phyloP scores from a whole-genome alignment of 2,329 filamentous ascomycete genomes.

The Sporothrix pallida region DNA sequence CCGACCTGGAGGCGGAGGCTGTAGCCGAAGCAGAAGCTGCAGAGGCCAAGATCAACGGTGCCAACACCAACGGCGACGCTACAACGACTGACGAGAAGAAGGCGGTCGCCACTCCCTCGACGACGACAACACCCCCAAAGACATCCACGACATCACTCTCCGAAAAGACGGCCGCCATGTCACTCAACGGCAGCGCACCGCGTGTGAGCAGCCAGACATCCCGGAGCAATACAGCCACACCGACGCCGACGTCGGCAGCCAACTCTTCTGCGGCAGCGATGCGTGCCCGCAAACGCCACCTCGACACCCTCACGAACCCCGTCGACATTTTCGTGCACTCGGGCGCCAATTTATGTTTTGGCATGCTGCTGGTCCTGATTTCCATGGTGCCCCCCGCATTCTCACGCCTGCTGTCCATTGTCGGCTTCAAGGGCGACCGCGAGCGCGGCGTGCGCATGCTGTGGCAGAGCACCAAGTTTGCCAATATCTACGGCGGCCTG shows the following conservation, averaged over 20 bases:
- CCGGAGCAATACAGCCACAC: neutral
- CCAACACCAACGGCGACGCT: neutral
- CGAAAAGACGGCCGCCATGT: slow-evolving; percentile 17
- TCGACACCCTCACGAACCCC: slow-evolving; percentile 71
- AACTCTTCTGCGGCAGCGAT: slow-evolving; percentile 42
- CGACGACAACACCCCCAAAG: neutral
- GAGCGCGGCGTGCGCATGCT: slow-evolving; percentile 82
- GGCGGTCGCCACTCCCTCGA: neutral
- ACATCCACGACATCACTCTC: neutral
- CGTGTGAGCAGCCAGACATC: neutral
- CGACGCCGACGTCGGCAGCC: neutral
- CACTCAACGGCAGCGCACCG: slow-evolving; percentile 29
- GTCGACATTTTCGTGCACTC: slow-evolving; percentile 90
- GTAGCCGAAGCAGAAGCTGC: slow-evolving; percentile 38
- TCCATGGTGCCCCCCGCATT: slow-evolving; percentile 93
- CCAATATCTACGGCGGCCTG: slow-evolving; percentile 92
- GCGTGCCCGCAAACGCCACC: slow-evolving; percentile 52
- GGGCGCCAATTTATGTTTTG: slow-evolving; percentile 87
- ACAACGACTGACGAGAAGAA: neutral
- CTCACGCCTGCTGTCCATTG: slow-evolving; percentile 80
- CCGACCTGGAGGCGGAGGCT: slow-evolving; percentile 41
- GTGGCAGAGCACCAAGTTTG: slow-evolving; percentile 85
- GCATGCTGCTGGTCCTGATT: slow-evolving; percentile 82
- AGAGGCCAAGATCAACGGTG: neutral
- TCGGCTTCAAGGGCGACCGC: slow-evolving; percentile 90